Base-by-base conservation (phyloP, 2,329 filamentous ascomycete genomes). In the Aspergillus tamarii region DNA sequence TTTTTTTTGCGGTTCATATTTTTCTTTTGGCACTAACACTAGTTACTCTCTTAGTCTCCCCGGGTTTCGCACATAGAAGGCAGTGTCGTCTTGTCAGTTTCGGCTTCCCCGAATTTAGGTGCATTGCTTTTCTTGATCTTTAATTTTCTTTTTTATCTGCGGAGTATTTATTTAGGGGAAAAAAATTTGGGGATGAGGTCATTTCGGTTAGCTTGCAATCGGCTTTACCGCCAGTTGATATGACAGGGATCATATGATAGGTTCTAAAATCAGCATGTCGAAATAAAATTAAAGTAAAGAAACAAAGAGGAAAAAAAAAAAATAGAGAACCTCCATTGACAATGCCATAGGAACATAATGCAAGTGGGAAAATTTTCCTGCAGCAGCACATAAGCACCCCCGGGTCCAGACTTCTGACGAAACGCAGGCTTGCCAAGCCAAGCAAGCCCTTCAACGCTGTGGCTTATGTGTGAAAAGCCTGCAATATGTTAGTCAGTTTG, bases 61-160 rank as follows among this genome's bases (percentile, higher is more conserved):
- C 10, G 23, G 23, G 10, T 48, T 48, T 26, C 21, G 45, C 46
- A 50, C 46, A 50, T 28, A 26, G n/a, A 48, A 45, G 60, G 60
- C 55, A 45, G 46, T 59, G 60, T 46, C 48, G 55, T 36, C 16
- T 23, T 48, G 28, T 14, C 30, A 58, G 56, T 34, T 21, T 59
- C 57, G 57, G 45, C 57, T 53, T 59, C 57, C 34, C 57, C 57
- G 57, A 50, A 16, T 28, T 28, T 50, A 28, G 46, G 46, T 30
- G 46, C 23, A 50, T 50, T 28, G 26, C 8, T 16, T 3, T 48
- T 48, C 3, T 30, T 30, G 3, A 28, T 50, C 23, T 53, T 59
- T 26, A 11, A 30, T 53, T 57, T 3, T 34, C 36, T 39, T 34
- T 21, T 26, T 19, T 6, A 28, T 28, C 14, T 50, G 5, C 26